Percentiles rank a stretch among this genome's conserved stretches.
Evolutionary conservation across 768 basidiomycete genomes (phyloP).

Genomic region (Pluteus cervinus): DNA sequence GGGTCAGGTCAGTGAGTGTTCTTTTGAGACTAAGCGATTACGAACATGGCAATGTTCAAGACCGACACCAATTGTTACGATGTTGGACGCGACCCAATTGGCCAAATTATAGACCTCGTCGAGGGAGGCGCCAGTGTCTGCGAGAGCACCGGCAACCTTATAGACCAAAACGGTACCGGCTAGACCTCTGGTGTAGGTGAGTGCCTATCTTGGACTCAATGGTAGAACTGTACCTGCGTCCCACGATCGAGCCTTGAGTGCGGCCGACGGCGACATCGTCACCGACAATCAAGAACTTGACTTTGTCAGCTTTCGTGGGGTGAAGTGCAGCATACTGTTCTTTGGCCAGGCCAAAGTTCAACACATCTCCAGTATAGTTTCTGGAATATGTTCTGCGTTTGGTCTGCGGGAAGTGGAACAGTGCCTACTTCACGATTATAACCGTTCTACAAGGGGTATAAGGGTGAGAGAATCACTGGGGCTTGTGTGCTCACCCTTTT

Average conservation of each 20-base stretch:
- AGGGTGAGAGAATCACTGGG: neutral
- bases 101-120: constrained; percentile 65
- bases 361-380: constrained; percentile 87
- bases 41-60: constrained; percentile 85
- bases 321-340: constrained; percentile 74
- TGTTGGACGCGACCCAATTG: constrained; percentile 54
- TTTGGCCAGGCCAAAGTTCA: constrained; percentile 87
- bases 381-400: constrained; percentile 34
- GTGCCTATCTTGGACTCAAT: neutral
- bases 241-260: constrained; percentile 79
- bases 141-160: constrained; percentile 85
- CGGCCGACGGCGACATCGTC: constrained; percentile 88
- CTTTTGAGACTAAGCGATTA: neutral
- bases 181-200: constrained; percentile 49
- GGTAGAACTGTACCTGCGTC: constrained; percentile 52
- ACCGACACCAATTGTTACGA: constrained; percentile 82
- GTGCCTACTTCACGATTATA: constrained; percentile 72
- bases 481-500: constrained; percentile 46
- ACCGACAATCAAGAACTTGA: constrained; percentile 78
- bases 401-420: neutral
- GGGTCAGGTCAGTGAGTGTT: constrained; percentile 1
- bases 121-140: constrained; percentile 58
- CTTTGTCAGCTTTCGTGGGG: constrained; percentile 57
- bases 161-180: constrained; percentile 82
- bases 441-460: constrained; percentile 46